Evolutionary conservation across 345 rosid genomes (phyloP).

Genomic region (Physaria fendleri): DNA sequence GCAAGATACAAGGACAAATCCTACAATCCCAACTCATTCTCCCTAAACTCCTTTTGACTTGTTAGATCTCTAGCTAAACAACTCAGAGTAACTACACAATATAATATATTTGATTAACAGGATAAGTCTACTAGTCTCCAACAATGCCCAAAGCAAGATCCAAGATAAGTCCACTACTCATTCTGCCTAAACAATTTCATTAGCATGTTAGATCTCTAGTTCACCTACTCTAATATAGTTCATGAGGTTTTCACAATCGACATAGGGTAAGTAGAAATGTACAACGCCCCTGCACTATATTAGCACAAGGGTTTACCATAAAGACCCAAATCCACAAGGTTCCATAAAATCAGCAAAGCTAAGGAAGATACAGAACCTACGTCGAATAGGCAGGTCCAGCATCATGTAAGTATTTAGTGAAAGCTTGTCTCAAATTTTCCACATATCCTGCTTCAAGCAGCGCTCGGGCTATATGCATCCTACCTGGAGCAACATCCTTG

Average conservation of each 20-base stretch:
- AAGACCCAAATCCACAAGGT: not conserved
- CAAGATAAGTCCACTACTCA: not conserved
- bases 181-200: not conserved
- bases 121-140: not conserved
- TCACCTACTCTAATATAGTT: not conserved
- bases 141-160: conserved; percentile 6
- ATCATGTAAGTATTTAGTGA: conserved; percentile 69
- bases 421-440: conserved; percentile 82
- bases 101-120: not conserved
- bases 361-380: conserved; percentile 33
- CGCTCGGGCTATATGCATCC: conserved; percentile 91
- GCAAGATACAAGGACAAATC: not conserved
- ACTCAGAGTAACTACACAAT: not conserved
- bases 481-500: conserved; percentile 88
- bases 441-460: conserved; percentile 91
- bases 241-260: not conserved
- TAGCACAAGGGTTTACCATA: not conserved
- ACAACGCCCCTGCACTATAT: not conserved
- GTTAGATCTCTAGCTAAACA: not conserved
- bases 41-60: not conserved
- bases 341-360: not conserved
- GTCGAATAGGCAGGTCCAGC: conserved; percentile 93
- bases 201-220: not conserved
- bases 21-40: not conserved
- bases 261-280: not conserved